Evolutionary conservation across 208 protist genomes (phyloP), one percentile per base, ranked within the genome.

Genomic region (Acanthamoeba quina): DNA sequence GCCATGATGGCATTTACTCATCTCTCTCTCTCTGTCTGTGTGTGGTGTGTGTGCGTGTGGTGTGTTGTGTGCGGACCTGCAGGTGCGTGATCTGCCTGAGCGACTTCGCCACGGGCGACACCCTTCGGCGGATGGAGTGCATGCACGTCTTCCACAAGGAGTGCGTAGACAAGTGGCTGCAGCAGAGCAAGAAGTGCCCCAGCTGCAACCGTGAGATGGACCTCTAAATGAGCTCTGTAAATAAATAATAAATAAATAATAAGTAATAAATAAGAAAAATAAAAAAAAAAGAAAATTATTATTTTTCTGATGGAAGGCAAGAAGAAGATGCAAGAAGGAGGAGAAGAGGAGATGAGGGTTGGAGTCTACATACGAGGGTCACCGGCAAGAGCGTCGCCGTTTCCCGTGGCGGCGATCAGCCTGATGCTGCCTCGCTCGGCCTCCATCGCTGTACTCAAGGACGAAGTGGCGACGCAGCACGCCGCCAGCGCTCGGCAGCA

Each of bases 81-180:
- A 85, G 31, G 76, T 89, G 82, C 56, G 37, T 64, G 31, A 89
- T 89, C 82, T 89, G 82, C 52, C 3, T 66, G 56, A n/a, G n/a
- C 49, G 82, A 89, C 24, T 89, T 41, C 56, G 1, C 17, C 47
- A 19, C 19, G 0, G 82, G 54, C 21, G 82, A 89, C 3, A 64
- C 41, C n/a, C 82, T 89, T 4, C 82, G 82, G 19, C n/a, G n/a
- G 17, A 4, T 89, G 47, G 31, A 31, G 31, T 89, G 82, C 82
- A 24, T 66, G 54, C 82, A 89, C 82, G 31, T 89, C 34, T 89
- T 52, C 34, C 82, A 89, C 34, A 34, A 21, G n/a, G 82, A 58
- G 19, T 89, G 82, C 52, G 64, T 89, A 0, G 82, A 89, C 52
- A 31, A 64, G 17, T 89, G 82, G 82, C 82, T 89, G 7, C 19